Evolutionary conservation across 148 eudicot species (phyloP), one percentile per base, ranked within the genome.

Genomic region (Pharnaceum exiguum): DNA sequence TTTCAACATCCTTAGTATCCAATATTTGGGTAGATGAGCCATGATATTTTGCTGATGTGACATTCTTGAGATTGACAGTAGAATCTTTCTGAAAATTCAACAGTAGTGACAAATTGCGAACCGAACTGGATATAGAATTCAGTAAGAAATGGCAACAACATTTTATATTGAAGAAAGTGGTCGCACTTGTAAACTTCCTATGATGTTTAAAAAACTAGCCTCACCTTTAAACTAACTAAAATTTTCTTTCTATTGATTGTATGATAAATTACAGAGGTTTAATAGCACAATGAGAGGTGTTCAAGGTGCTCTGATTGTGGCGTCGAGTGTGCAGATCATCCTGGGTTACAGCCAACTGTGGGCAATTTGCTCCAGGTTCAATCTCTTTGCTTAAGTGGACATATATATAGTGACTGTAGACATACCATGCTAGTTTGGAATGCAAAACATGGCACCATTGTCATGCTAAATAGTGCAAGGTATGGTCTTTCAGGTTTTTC

Each of bases 301-400:
- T 59, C 99, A 93, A 80, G 99, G 99, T 22, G 96, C 99, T 62
- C 59, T 93, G 25, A 93, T 93, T 45, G 99, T 85, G 33, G 95
- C 96, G 60, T 93, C 99, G 53, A 93, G 96, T 61, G 77, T 93
- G 73, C 99, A 93, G 78, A 85, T 93, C 63, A 89, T 93, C 29
- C 75, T 93, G 60, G 99, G 99, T 2, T 93, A 83, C 47, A 93
- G 99, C 74, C 99, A 93, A 65, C 70, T 93, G 57, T 93, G 99
- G 99, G 99, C 90, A 63, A 93, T 93, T 47, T 93, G 82, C 69
- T 85, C 99, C 68, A 93, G 99, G 99, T 89, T 67, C 21, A 51
- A 19, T 37, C 22, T 53, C n/a, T 36, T 5, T 28, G 28, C 36
- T 21, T 40, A 42, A 19, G 21, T 27, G 2, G 40, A 46, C n/a